Conservation (phyloP, 306 rosid species). For the Quercus mongolica region DNA sequence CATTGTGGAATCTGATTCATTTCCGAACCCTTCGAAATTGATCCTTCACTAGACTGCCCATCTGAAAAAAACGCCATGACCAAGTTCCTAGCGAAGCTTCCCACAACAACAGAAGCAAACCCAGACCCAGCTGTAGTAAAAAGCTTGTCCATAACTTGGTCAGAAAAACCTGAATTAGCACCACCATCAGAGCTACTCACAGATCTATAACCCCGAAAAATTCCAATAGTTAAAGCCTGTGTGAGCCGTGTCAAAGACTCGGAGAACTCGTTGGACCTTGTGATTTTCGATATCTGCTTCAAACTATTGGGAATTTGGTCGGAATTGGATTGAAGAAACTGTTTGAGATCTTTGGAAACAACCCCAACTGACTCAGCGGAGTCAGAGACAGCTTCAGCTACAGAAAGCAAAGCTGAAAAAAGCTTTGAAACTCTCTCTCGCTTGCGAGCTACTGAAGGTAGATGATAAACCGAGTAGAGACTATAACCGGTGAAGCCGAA, state of each 20-base stretch:
- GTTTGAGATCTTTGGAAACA: conserved; percentile 58
- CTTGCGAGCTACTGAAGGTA: conserved; percentile 52
- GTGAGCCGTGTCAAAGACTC: conserved; percentile 53
- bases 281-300: conserved; percentile 66
- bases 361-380: conserved; percentile 64
- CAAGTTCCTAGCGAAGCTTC: conserved; percentile 81
- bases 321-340: conserved; percentile 67
- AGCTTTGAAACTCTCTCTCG: conserved; percentile 54
- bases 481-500: conserved; percentile 58
- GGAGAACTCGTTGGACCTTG: conserved; percentile 52
- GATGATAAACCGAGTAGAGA: conserved; percentile 47
- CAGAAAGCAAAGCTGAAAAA: conserved; percentile 44
- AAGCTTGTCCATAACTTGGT: conserved; percentile 50
- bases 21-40: conserved; percentile 18
- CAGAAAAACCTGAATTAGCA: conserved; percentile 27
- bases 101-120: conserved; percentile 69
- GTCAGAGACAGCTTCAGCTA: conserved; percentile 59
- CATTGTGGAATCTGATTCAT: conserved; percentile 31
- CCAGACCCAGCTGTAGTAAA: conserved; percentile 64
- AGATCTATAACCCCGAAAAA: conserved; percentile 46
- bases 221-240: conserved; percentile 50
- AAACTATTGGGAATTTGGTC: conserved; percentile 67
- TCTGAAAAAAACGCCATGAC: conserved; percentile 47
- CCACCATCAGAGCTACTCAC: conserved; percentile 5
- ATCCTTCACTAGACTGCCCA: conserved; percentile 28